Base-by-base conservation (phyloP, 352 stramenopile species). In the Globisporangium abappressorium region DNA sequence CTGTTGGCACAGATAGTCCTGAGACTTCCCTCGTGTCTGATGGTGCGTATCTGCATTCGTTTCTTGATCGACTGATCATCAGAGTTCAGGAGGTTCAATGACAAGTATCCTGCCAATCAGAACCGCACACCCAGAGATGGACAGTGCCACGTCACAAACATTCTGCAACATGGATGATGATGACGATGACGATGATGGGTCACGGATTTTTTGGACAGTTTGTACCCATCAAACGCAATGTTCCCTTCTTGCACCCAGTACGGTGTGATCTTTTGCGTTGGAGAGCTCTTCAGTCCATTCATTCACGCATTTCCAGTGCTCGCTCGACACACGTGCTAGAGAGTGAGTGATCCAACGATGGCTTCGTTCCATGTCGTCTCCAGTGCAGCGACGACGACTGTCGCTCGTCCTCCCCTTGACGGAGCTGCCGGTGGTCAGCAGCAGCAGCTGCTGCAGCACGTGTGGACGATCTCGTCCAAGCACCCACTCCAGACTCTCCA, bases 401-500 rank as follows among this genome's bases (percentile, higher is more conserved):
- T 1, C 15, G 2, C 26, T 22, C 4, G 3, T n/a, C 5, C 11
- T 36, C 14, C 26, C 5, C 3, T 1, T 22, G 30, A 14, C 15
- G 15, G 5, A 18, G 28, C 22, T 15, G 54, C 8, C 30, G 24
- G 24, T 34, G 15, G 6, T 2, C 60, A 58, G 11, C 18, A 12
- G 43, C 30, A 57, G 26, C 43, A 47, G 6, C 18, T 22, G 28
- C n/a, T 65, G 15, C 43, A 65, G 11, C 22, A 46, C 6, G 47
- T 28, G 38, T 65, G 60, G 41, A 57, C 60, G 36, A 65, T 65
- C 60, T 15, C 33, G 11, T 55, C 33, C 1, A 6, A 15, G 9
- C 20, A 28, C 28, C 43, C 46, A 20, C 60, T 65, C 26, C 60
- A 56, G 20, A 43, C 43, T 22, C 60, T 65, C n/a, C 60, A 65